phyloP scores from a whole-genome alignment of 768 basidiomycete species.

The Mycena galericulata region DNA sequence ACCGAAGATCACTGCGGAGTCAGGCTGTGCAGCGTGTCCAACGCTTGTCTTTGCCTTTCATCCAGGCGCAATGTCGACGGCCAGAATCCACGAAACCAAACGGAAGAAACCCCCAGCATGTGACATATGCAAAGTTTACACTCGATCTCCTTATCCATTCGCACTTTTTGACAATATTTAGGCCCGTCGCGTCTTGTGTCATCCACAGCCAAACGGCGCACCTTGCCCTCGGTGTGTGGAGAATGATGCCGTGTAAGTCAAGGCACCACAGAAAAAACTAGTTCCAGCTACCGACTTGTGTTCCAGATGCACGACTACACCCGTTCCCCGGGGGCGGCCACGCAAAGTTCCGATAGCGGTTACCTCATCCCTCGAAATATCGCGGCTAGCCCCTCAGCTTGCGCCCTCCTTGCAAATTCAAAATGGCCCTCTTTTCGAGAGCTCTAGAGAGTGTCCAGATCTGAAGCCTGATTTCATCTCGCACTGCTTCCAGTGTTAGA shows the following conservation, averaged over 20 bases:
- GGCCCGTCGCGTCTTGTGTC: slow-evolving; percentile 21
- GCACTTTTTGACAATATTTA: background rate
- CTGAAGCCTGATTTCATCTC: slow-evolving; percentile 13
- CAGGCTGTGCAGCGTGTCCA: too few species aligned
- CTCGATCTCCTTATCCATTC: background rate
- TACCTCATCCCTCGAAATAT: too few species aligned
- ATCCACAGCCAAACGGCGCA: background rate
- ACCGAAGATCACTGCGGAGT: too few species aligned
- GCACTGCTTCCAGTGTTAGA: slow-evolving; percentile 21
- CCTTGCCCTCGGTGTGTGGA: slow-evolving; percentile 22
- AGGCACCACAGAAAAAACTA: too few species aligned
- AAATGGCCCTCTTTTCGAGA: background rate
- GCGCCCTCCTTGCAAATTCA: background rate
- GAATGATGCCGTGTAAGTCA: slow-evolving; percentile 10
- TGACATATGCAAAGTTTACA: slow-evolving; percentile 10
- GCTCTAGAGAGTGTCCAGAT: background rate
- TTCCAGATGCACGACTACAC: background rate
- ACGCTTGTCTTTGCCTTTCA: too few species aligned
- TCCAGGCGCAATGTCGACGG: too few species aligned
- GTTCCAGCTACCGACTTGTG: too few species aligned
- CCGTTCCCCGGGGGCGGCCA: background rate
- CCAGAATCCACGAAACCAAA: too few species aligned
- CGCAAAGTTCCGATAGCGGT: background rate
- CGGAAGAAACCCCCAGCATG: slow-evolving; percentile 21
- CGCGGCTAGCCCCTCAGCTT: background rate